Percentiles rank a stretch among this genome's conserved stretches.
Evolutionary conservation across 345 rosid genomes (phyloP).

Genomic region (Cochlearia excelsa): DNA sequence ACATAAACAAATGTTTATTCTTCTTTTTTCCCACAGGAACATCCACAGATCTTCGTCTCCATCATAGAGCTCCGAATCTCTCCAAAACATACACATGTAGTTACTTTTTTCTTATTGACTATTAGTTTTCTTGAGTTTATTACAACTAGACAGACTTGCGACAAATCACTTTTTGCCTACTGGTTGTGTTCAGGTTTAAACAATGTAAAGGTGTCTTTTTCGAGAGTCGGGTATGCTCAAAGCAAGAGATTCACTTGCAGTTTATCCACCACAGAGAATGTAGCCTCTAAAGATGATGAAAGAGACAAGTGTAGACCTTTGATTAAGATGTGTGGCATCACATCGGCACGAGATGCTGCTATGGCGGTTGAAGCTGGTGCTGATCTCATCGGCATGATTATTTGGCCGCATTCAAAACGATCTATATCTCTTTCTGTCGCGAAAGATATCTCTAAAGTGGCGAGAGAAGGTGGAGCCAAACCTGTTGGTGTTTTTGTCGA

Average conservation of each 20-base stretch:
- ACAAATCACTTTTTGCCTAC: constrained; percentile 7
- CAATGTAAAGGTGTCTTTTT: constrained; percentile 18
- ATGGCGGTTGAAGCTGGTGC: constrained; percentile 93
- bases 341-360: constrained; percentile 74
- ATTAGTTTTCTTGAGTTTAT: constrained; percentile 8
- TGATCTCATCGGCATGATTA: constrained; percentile 76
- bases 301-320: constrained; percentile 41
- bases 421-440: constrained; percentile 70
- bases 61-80: constrained; percentile 15
- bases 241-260: constrained; percentile 30
- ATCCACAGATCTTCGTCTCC: constrained; percentile 23
- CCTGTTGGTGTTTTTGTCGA: constrained; percentile 92
- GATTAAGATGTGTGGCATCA: constrained; percentile 87
- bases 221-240: constrained; percentile 14
- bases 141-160: not conserved
- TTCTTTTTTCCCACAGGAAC: constrained; percentile 25
- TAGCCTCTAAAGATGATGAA: constrained; percentile 19
- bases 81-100: constrained; percentile 11
- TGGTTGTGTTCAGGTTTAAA: constrained; percentile 34
- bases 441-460: constrained; percentile 77
- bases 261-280: constrained; percentile 33
- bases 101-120: too few relatives aligned
- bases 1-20: too few relatives aligned
- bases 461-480: constrained; percentile 61
- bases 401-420: constrained; percentile 83